Base-by-base conservation (phyloP, 2,329 filamentous ascomycete species). In the Aspergillus versicolor region DNA sequence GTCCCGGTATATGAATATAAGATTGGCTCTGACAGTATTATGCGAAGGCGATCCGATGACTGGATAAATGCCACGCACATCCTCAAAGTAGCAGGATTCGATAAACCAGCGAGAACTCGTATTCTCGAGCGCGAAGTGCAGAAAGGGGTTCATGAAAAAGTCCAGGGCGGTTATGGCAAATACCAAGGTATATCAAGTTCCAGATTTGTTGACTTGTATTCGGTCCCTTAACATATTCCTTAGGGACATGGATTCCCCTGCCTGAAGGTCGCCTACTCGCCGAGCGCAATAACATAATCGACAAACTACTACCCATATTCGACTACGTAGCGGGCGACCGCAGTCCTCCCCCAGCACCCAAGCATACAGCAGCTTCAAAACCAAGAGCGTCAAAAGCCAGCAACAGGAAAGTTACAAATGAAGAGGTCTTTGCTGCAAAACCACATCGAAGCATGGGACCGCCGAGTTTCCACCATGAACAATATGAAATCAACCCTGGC, bases 1-100 rank as follows among this genome's bases (percentile, higher is more conserved):
- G 92, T 96, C 60, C 93, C 93, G 37, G 93, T 97, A 11, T 97
- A 94, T 73, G 94, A 97, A 72, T 94, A 86, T 76, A 92, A 95
- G 73, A 88, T 96, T 67, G 91, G 88, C 37, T 82, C 81, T 64
- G 91, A 95, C 71, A 91, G 97, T 90, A 90, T 97, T 63, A 99
- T 99, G 94, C 89, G 94, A 74, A 86, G 94, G 50, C 87, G 93
- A 59, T 84, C 87, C 52, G 94, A 99, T 75, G 87, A 97, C 76
- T 99, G 93, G 92, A 94, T 99, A 78, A 99, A 99, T 81, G 94
- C 94, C n/a, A 99, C 94, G 53, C 94, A 99, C 72, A 97, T 99
- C 59, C 80, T 99, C 48, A 99, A 99, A 72, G 91, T 95, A 41
- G 94, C 94, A 61, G 93, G 93, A 55, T 96, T 96, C 70, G 94